Evolutionary conservation across 2,329 filamentous ascomycete genomes (phyloP).

Genomic region (Talaromyces atroroseus): DNA sequence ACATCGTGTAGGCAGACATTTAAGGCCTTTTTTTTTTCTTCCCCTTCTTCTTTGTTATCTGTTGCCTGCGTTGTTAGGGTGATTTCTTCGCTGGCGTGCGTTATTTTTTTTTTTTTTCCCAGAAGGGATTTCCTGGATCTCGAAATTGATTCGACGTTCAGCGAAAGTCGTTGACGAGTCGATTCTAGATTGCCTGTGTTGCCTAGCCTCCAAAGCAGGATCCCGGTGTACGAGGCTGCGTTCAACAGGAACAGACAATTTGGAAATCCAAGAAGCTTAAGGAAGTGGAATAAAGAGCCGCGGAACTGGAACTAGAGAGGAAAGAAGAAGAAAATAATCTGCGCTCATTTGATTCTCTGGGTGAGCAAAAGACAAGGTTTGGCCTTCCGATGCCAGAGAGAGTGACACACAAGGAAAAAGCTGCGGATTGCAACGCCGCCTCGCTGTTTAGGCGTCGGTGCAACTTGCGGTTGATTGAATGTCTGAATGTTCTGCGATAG

Average conservation of each 20-base stretch:
- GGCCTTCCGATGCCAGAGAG: neutral
- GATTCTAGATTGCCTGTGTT: neutral
- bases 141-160: neutral
- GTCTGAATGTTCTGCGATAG: too few species aligned
- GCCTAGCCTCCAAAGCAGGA: neutral
- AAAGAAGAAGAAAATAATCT: neutral
- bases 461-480: too few species aligned
- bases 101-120: too few species aligned
- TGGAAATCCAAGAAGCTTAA: neutral
- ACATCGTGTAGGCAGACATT: constrained; percentile 21
- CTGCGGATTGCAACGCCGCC: neutral
- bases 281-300: neutral
- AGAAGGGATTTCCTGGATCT: constrained; percentile 1
- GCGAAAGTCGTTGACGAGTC: constrained; percentile 11
- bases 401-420: neutral
- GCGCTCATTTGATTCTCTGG: neutral
- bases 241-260: neutral
- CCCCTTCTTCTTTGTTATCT: neutral
- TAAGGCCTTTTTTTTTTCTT: neutral
- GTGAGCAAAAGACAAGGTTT: neutral
- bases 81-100: neutral
- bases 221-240: constrained; percentile 1
- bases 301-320: neutral
- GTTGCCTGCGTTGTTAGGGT: neutral
- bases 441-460: neutral